phyloP scores from a whole-genome alignment of 2,329 filamentous ascomycete genomes.

The Pseudomassariella vexata region DNA sequence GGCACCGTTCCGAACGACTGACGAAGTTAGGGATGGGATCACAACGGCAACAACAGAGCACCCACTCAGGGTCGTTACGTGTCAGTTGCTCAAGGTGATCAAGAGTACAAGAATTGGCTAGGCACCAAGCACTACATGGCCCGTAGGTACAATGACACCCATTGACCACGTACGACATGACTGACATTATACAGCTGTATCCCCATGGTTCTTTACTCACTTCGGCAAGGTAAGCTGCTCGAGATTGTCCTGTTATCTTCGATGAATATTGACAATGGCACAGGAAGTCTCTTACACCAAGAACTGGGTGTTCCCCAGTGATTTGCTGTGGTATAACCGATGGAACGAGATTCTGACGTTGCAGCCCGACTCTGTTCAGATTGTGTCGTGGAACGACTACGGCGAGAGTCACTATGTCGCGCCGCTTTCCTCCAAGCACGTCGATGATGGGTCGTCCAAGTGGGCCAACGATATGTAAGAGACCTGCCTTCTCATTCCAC shows the following conservation, averaged over 20 bases:
- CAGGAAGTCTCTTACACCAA: too few relatives aligned
- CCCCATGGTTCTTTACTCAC: slow-evolving; percentile 9
- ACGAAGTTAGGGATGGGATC: background rate
- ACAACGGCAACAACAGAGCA: too few relatives aligned
- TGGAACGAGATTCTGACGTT: slow-evolving; percentile 48
- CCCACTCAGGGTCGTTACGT: too few relatives aligned
- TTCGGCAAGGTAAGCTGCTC: too few relatives aligned
- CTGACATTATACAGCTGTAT: slow-evolving; percentile 7
- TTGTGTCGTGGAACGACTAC: slow-evolving; percentile 55
- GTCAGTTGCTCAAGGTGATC: slow-evolving; percentile 1
- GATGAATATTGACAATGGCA: too few relatives aligned
- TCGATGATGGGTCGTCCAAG: background rate
- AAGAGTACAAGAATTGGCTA: slow-evolving; percentile 3
- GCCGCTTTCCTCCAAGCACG: background rate
- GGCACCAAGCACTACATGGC: slow-evolving; percentile 8
- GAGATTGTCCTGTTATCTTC: background rate
- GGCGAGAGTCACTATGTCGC: slow-evolving; percentile 54
- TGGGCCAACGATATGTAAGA: slow-evolving; percentile 1
- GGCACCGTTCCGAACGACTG: too few relatives aligned
- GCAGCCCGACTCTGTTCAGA: slow-evolving; percentile 45
- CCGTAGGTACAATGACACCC: too few relatives aligned
- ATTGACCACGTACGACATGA: too few relatives aligned
- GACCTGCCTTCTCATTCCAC: too few relatives aligned
- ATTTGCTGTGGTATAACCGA: slow-evolving; percentile 49
- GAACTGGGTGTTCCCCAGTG: slow-evolving; percentile 51